These are phyloP conservation scores for Fusarium xyrophilum DNA, from an alignment of 2,329 filamentous ascomycete species.

Conservation along the genomic window DNA sequence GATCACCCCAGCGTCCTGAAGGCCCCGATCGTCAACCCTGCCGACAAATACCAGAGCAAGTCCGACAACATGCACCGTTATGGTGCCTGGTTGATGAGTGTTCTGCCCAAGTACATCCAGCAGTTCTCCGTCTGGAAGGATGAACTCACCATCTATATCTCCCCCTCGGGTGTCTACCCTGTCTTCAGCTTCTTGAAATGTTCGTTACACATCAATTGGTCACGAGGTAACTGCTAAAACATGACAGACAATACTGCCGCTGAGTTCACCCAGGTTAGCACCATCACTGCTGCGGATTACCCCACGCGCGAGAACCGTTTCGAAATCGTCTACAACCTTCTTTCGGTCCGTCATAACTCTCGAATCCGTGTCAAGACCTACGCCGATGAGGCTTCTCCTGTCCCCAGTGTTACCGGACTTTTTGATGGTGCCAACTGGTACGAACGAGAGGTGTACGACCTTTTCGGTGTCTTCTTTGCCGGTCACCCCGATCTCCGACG, in stretches of 20 bases:
- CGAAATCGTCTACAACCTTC: slow-evolving; percentile 96
- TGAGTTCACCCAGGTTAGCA: slow-evolving; percentile 92
- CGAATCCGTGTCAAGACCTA: slow-evolving; percentile 99
- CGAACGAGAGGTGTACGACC: slow-evolving; percentile 95
- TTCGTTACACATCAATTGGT: slow-evolving; percentile 44
- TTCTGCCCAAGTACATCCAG: slow-evolving; percentile 96
- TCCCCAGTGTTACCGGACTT: slow-evolving; percentile 84
- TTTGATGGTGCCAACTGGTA: slow-evolving; percentile 99
- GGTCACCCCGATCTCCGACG: slow-evolving; percentile 93
- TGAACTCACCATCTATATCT: slow-evolving; percentile 92
- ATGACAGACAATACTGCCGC: slow-evolving; percentile 85
- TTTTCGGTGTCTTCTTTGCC: slow-evolving; percentile 96
- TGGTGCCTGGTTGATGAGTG: slow-evolving; percentile 95
- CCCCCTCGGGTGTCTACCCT: slow-evolving; percentile 85
- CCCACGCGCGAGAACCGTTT: slow-evolving; percentile 95
- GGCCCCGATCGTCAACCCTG: slow-evolving; percentile 83
- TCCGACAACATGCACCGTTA: slow-evolving; percentile 90
- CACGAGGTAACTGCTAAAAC: slow-evolving; percentile 8
- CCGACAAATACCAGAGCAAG: slow-evolving; percentile 91
- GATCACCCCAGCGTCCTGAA: slow-evolving; percentile 69
- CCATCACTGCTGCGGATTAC: slow-evolving; percentile 94
- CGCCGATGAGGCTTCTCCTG: slow-evolving; percentile 91
- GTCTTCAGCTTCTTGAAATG: slow-evolving; percentile 93
- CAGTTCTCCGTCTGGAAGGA: slow-evolving; percentile 99
- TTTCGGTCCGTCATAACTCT: slow-evolving; percentile 94